Conservation (phyloP, 768 basidiomycete species). For the Lanmaoa rubissima region DNA sequence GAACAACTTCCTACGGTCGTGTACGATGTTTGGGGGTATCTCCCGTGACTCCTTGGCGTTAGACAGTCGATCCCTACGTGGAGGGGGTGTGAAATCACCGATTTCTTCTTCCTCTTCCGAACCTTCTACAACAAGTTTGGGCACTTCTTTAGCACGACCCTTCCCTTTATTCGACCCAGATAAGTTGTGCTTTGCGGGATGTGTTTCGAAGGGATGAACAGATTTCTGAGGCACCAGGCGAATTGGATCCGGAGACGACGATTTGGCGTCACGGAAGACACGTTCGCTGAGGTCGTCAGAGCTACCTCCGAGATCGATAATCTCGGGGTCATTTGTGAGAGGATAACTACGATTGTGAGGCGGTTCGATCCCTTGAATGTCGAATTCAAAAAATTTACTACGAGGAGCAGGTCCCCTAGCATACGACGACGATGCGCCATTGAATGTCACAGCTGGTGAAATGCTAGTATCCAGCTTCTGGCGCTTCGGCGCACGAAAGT, state of each 20-base stretch:
- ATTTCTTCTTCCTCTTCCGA: constrained; percentile 29
- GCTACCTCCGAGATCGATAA: constrained; percentile 14
- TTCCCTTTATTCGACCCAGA: constrained; percentile 22
- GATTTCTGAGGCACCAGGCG: not conserved
- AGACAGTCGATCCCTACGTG: not conserved
- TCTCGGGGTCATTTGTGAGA: constrained; percentile 17
- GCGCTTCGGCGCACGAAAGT: constrained; percentile 23
- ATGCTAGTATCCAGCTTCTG: constrained; percentile 14
- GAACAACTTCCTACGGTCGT: not conserved
- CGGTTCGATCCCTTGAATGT: constrained; percentile 20
- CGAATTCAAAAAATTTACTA: constrained; percentile 14
- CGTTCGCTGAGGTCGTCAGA: constrained; percentile 25
- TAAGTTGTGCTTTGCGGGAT: constrained; percentile 10
- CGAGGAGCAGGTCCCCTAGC: not conserved
- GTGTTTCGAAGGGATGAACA: constrained; percentile 23
- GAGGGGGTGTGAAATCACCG: constrained; percentile 13
- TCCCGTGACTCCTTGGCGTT: not conserved
- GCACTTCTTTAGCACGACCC: constrained; percentile 14
- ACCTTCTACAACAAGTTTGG: constrained; percentile 14
- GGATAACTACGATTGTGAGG: not conserved
- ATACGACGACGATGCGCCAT: constrained; percentile 4
- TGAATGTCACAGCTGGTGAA: not conserved
- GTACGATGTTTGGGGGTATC: constrained; percentile 24
- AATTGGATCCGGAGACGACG: constrained; percentile 29
- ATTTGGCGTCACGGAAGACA: constrained; percentile 10